These are phyloP conservation scores for Heterobasidion occidentale DNA, from an alignment of 1,284 basidiomycete genomes.

Conservation along the genomic window DNA sequence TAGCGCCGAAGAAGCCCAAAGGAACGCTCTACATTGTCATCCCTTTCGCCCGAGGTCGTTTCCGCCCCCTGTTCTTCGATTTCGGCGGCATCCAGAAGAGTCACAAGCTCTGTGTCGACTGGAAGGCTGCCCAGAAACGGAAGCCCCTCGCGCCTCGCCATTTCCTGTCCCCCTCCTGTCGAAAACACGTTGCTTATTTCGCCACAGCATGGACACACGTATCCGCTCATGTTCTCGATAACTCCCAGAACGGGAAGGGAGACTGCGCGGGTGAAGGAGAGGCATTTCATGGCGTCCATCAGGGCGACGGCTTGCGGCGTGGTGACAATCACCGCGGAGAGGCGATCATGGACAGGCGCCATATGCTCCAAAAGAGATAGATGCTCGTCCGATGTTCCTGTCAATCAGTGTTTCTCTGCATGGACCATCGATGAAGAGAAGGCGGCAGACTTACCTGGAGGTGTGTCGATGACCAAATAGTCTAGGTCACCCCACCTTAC, in stretches of 20 bases:
- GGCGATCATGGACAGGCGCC: conserved; percentile 72
- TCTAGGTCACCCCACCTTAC: conserved; percentile 97
- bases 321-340: conserved; percentile 87
- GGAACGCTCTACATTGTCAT: conserved; percentile 15
- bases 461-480: conserved; percentile 96
- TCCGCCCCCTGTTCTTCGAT: conserved; percentile 14
- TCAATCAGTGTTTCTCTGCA: conserved; percentile 3
- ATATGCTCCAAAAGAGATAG: conserved; percentile 93
- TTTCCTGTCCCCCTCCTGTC: conserved; percentile 84
- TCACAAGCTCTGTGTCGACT: conserved; percentile 89
- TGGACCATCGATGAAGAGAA: background rate
- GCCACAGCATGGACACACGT: conserved; percentile 92
- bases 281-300: conserved; percentile 91
- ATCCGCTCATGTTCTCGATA: conserved; percentile 99
- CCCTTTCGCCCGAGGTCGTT: conserved; percentile 14
- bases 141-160: conserved; percentile 72
- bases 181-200: conserved; percentile 96
- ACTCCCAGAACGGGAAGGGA: conserved; percentile 86
- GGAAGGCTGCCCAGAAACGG: conserved; percentile 87
- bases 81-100: conserved; percentile 72
- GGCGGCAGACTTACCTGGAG: conserved; percentile 65
- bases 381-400: conserved; percentile 98
- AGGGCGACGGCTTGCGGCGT: conserved; percentile 97
- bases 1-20: conserved; percentile 51
- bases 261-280: conserved; percentile 90